Base-by-base conservation (phyloP, 176 grass and related monocot species). In the Themeda triandra region DNA sequence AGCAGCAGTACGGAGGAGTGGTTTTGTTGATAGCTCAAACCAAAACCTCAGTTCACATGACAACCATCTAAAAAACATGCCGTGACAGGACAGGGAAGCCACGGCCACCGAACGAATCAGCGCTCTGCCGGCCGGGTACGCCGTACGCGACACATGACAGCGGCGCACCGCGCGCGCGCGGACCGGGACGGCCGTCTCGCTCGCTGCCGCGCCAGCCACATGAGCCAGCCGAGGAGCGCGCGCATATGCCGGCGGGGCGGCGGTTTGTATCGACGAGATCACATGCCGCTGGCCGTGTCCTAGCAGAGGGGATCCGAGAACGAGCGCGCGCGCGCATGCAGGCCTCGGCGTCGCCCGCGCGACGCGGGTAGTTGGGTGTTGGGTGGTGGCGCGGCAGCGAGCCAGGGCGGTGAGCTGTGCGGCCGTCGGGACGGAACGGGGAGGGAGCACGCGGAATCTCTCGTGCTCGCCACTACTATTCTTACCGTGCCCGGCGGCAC, bases 371-470 rank as follows among this genome's bases (percentile, higher is more conserved):
- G 83, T 77, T 90, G 88, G 65, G 28, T 85, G 83, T 77, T 90
- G 73, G 88, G 79, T 72, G 88, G 88, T 84, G 88, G 79, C 48
- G 79, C 71, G 30, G 83, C 88, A 89, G 35, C 14, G n/a, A 6
- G 72, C 27, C 63, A 82, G 70, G 68, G 29, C 21, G 51, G 3
- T 82, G 88, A 82, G 79, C 84, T 86, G 84, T 51, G 87, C 69
- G 36, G 48, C 80, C 80, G 74, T 13, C 54, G 74, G 71, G 63
- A 5, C 63, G 18, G 46, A 29, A 5, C 33, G 70, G 62, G 21
- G 5, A 13, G 82, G 83, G 78, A 18, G 58, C 88, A 90, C 35
- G 59, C 75, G 44, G 83, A 90, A 86, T 90, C 79, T 86, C 84
- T 86, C 79, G 73, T 86, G 84, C 66, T 73, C 66, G 65, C 28